phyloP scores from a whole-genome alignment of 139 green algal species.

The Raphidocelis subcapitata region DNA sequence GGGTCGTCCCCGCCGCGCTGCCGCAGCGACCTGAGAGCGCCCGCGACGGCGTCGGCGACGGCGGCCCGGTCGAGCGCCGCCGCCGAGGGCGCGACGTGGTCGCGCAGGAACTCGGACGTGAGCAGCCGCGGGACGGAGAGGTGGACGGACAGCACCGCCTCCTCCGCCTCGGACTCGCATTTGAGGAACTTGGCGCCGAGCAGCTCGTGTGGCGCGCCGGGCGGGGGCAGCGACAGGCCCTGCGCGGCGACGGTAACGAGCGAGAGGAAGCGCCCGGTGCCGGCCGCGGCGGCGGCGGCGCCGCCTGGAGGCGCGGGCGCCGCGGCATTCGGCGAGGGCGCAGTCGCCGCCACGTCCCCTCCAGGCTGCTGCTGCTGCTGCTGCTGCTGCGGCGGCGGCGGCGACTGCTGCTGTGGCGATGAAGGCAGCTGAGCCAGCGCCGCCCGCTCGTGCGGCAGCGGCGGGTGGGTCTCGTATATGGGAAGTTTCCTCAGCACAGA shows the following conservation, averaged over 20 bases:
- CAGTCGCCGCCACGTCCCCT: background rate
- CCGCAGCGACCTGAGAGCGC: no score
- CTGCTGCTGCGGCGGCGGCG: background rate
- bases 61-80: conserved; percentile 7
- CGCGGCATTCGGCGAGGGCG: background rate
- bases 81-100: conserved; percentile 40
- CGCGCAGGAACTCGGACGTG: conserved; percentile 25
- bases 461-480: conserved; percentile 50
- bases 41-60: background rate
- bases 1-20: no score
- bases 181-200: conserved; percentile 43
- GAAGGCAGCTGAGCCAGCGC: background rate
- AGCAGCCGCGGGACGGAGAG: conserved; percentile 47
- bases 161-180: conserved; percentile 38
- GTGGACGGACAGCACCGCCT: conserved; percentile 33
- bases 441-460: conserved; percentile 8
- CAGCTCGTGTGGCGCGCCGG: conserved; percentile 37
- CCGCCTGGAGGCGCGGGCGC: background rate
- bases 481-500: conserved; percentile 48
- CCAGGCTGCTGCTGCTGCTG: background rate
- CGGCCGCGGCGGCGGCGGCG: background rate
- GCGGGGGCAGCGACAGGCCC: conserved; percentile 45
- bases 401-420: background rate
- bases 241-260: background rate
- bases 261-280: background rate